Base-by-base conservation (phyloP, 345 rosid species). In the Eutrema yunnanense region DNA sequence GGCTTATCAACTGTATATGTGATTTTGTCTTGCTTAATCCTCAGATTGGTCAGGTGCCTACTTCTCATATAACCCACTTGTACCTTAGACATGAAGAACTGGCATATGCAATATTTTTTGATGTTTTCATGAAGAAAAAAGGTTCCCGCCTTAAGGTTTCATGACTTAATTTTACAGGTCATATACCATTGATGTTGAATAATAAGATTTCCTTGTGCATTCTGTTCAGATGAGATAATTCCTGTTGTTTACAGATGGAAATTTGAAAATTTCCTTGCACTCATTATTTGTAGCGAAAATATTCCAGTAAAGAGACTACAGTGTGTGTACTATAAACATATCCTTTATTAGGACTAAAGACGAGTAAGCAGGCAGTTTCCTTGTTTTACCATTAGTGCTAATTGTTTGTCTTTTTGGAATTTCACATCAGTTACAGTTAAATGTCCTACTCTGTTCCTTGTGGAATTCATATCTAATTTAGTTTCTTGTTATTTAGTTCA, bases 41-140 rank as follows among this genome's bases (percentile, higher is more conserved):
- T 70, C 85, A 84, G 79, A 81, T 82, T 69, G 95, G 96, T 74
- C 91, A 86, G 98, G 98, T 94, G 76, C 81, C 57, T 75, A 46
- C 69, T 68, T 61, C 51, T 44, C 64, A 37, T 53, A 43, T 52
- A 34, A 52, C 5, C 51, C 42, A 27, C 74, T 75, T 9, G 34
- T 52, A 44, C 66, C 33, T 52, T 49, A 75, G 62, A 51, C 6
- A 9, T 41, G 29, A 44, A 36, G 29, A 9, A 11, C 33, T 44
- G 52, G 19, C 51, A 41, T 16, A 59, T 14, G 29, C 60, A 48
- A 52, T 52, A 59, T 38, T 32, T 59, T 67, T 14, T 48, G 16
- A 52, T 57, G 22, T 58, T 74, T 50, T 26, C 22, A 8, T 68
- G 49, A 44, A 40, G 62, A 11, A n/a, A 34, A 41, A 59, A 67